Percentiles rank a stretch among this genome's conserved stretches.
Conservation (phyloP, 2,329 filamentous ascomycete species). For the Pseudogymnoascus sp. region DNA sequence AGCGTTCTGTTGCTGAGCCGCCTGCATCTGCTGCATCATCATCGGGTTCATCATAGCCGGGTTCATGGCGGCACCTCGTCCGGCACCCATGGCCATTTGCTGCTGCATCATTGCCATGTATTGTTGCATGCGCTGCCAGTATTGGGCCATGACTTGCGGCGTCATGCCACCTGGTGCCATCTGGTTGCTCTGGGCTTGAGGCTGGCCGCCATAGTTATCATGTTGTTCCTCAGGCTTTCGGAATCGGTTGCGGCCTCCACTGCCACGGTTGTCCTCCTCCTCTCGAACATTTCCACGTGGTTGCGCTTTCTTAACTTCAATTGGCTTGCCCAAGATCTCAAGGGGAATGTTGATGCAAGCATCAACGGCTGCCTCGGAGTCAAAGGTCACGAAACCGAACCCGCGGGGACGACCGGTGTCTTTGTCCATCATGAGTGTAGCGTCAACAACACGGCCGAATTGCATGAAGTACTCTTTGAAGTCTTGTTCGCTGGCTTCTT, state of each 20-base stretch:
- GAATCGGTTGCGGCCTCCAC: conserved; percentile 45
- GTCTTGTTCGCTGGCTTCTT: conserved; percentile 92
- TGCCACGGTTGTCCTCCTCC: conserved; percentile 64
- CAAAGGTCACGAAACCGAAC: conserved; percentile 97
- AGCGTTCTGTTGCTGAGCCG: conserved; percentile 41
- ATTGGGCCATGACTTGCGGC: conserved; percentile 95
- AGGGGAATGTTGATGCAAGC: conserved; percentile 76
- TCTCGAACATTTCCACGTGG: conserved; percentile 90
- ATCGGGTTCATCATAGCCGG: conserved; percentile 59
- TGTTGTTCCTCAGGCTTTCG: conserved; percentile 42
- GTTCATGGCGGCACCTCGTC: conserved; percentile 55
- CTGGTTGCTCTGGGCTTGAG: conserved; percentile 25
- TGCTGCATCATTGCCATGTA: conserved; percentile 95
- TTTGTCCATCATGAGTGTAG: conserved; percentile 99
- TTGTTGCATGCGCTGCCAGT: conserved; percentile 97
- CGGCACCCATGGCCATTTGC: conserved; percentile 66
- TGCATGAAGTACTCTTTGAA: conserved; percentile 96
- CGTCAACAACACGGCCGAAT: conserved; percentile 92
- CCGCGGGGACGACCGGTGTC: conserved; percentile 94
- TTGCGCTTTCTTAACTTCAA: conserved; percentile 97
- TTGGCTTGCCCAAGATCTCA: conserved; percentile 89
- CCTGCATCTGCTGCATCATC: conserved; percentile 65
- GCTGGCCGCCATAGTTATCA: conserved; percentile 34
- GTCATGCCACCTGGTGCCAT: conserved; percentile 61
- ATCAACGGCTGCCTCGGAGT: conserved; percentile 90